phyloP scores from a whole-genome alignment of 2,329 filamentous ascomycete species.

The Corynespora cassiicola region DNA sequence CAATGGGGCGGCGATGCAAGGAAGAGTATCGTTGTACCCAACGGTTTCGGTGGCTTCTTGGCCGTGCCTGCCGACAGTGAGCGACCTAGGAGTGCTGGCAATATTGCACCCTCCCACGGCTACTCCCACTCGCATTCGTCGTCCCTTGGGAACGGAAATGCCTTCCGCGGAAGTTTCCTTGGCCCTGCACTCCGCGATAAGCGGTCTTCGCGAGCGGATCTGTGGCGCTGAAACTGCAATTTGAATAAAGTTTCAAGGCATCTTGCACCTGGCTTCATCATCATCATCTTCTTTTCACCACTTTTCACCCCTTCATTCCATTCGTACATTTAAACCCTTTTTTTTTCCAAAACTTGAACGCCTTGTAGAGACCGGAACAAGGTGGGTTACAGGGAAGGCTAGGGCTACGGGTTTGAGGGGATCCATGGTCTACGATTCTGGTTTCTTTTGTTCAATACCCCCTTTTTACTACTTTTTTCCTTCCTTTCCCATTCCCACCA shows the following conservation, averaged over 20 bases:
- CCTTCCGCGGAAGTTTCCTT: slow-evolving; percentile 36
- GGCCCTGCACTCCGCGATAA: slow-evolving; percentile 39
- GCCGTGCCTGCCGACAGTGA: slow-evolving; percentile 60
- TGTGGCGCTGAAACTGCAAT: slow-evolving; percentile 35
- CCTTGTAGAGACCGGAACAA: no score
- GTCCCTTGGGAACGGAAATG: slow-evolving; percentile 27
- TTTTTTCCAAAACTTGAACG: no score
- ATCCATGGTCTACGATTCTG: no score
- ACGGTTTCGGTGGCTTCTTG: slow-evolving; percentile 71
- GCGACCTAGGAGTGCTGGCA: slow-evolving; percentile 42
- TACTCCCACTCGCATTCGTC: slow-evolving; percentile 34
- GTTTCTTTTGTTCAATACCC: slow-evolving; percentile 8
- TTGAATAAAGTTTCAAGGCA: not conserved
- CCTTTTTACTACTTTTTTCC: slow-evolving; percentile 2
- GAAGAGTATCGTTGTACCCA: slow-evolving; percentile 69
- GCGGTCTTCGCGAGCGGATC: slow-evolving; percentile 40
- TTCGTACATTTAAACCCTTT: not conserved
- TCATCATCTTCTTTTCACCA: no score
- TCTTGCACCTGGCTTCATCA: not conserved
- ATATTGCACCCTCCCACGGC: slow-evolving; percentile 25
- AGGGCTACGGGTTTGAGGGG: no score
- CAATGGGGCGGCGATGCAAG: slow-evolving; percentile 67
- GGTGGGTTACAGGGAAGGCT: no score
- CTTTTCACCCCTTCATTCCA: no score
- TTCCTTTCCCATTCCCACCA: not conserved